phyloP scores from a whole-genome alignment of 257 asterid genomes.

The Perilla frutescens region DNA sequence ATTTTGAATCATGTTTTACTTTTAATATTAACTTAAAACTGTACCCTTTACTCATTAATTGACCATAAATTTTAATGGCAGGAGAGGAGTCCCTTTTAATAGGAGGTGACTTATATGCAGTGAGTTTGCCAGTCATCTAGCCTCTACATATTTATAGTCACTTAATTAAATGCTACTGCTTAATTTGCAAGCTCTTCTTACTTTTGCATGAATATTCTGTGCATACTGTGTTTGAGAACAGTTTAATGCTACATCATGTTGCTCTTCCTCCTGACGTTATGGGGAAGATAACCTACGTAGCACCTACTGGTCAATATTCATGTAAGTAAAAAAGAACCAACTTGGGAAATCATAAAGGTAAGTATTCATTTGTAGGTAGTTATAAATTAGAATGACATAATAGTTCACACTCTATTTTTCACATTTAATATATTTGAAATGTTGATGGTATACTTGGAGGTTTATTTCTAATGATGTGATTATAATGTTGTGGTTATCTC shows the following conservation, averaged over 20 bases:
- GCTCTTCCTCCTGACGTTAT: constrained; percentile 96
- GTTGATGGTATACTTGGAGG: too few relatives aligned
- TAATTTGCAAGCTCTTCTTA: not conserved
- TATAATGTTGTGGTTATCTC: too few relatives aligned
- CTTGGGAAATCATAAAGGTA: too few relatives aligned
- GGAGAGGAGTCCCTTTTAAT: constrained; percentile 95
- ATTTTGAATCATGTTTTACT: constrained; percentile 1
- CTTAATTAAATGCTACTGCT: constrained; percentile 27
- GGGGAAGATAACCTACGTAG: constrained; percentile 94
- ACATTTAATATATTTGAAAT: too few relatives aligned
- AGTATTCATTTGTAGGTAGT: too few relatives aligned
- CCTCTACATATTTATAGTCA: constrained; percentile 10
- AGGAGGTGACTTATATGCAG: constrained; percentile 96
- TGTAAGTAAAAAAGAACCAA: too few relatives aligned
- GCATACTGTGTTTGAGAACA: constrained; percentile 91
- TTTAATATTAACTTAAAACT: not conserved
- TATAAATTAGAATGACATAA: too few relatives aligned
- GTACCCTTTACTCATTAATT: constrained; percentile 2
- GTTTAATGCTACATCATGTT: constrained; percentile 82
- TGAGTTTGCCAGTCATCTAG: constrained; percentile 51
- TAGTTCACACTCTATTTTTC: too few relatives aligned
- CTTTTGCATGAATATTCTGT: constrained; percentile 33
- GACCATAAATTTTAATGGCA: constrained; percentile 42
- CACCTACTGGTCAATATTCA: constrained; percentile 94
- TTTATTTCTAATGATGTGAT: too few relatives aligned